A percentile compares a stretch with the other conserved stretches of the same genome.
Conservation (phyloP, 2,329 filamentous ascomycete species). For the Aspergillus vadensis region DNA sequence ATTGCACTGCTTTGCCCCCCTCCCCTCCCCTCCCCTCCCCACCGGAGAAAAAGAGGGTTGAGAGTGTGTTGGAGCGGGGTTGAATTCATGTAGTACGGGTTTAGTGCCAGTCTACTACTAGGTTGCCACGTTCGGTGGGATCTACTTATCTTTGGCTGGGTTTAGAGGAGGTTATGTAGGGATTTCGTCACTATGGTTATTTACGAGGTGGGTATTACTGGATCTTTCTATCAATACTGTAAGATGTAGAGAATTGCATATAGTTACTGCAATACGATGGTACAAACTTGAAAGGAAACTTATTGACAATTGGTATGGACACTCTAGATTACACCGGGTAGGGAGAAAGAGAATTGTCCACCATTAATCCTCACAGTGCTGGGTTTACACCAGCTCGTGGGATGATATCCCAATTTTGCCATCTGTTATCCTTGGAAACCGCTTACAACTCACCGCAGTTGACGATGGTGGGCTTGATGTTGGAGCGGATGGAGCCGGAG, state of each 20-base stretch:
- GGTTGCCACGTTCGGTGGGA: neutral
- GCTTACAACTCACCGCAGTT: constrained; percentile 51
- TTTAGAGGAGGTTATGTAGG: too few relatives aligned
- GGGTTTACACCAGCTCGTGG: neutral
- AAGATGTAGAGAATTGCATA: too few relatives aligned
- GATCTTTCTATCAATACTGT: too few relatives aligned
- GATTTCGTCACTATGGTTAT: too few relatives aligned
- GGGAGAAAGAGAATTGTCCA: constrained; percentile 19
- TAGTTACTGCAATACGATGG: too few relatives aligned
- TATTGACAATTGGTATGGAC: constrained; percentile 19
- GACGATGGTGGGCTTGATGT: constrained; percentile 58
- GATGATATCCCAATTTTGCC: neutral
- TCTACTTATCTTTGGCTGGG: too few relatives aligned
- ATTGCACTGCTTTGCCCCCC: neutral
- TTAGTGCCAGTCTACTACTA: neutral
- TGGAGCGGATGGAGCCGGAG: constrained; percentile 55
- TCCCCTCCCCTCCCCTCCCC: too few relatives aligned
- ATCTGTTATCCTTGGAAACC: neutral
- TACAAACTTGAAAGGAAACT: neutral
- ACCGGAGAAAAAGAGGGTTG: too few relatives aligned
- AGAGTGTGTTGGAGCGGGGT: too few relatives aligned
- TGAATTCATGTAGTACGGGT: too few relatives aligned
- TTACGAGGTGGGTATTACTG: too few relatives aligned
- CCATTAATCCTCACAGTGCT: constrained; percentile 5
- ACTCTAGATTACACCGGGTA: constrained; percentile 34